Evolutionary conservation across 805 yeast species (phyloP), one percentile per base, ranked within the genome.

Genomic region (Wickerhamomyces tratensis): DNA sequence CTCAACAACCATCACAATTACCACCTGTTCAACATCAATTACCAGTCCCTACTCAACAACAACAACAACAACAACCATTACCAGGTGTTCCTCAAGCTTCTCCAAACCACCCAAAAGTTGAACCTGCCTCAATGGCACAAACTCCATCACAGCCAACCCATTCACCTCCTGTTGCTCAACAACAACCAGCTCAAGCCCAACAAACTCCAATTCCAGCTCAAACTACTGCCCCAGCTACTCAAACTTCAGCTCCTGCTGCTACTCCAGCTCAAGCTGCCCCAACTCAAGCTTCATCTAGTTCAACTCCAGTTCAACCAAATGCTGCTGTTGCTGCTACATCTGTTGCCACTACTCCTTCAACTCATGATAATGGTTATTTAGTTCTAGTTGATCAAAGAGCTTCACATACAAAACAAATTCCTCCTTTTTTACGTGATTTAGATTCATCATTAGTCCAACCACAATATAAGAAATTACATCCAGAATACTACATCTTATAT

Each of bases 401-500:
- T 14, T 47, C 58, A 13, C 88, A 82, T 59, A 73, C 75, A 44
- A 83, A 84, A 59, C 86, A 82, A 48, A 79, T 82, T 46, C 94
- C 94, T 11, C 86, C 85, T n/a, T 84, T 82, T 55, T 72, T 84
- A 57, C 65, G 77, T 36, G 94, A 86, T 57, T 72, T 87, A 57
- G 96, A 88, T 60, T 78, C 91, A 33, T 76, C 78, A 48, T 71
- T 77, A 47, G 87, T 88, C 25, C 77, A 84, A 45, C 78, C 86
- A 10, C 80, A 79, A 49, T 76, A 77, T 69, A 87, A 84, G 63
- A 88, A 87, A 61, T 85, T 84, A 57, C 82, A 79, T 46, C 77
- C 76, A 43, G 96, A 86, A 58, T 91, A 86, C 68, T 86, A 85
- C 63, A 84, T 86, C 12, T 74, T 93, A 50, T 91, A 84, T 69